Evolutionary conservation across 805 yeast species (phyloP).

Genomic region (Wickerhamomyces pijperi): DNA sequence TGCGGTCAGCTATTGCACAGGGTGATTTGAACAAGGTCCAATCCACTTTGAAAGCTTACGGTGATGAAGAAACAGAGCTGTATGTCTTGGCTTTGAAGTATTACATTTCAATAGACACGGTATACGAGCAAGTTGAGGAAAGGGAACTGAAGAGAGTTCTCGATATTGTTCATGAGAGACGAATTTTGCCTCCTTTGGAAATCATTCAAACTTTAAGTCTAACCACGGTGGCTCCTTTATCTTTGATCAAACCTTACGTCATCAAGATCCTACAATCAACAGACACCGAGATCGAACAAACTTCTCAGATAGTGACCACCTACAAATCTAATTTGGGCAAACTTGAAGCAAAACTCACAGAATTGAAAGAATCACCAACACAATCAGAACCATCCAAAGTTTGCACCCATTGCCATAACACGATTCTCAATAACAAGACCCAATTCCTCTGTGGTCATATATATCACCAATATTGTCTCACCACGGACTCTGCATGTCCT

Average conservation of each 20-base stretch:
- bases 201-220: constrained; percentile 57
- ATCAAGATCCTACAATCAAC: constrained; percentile 49
- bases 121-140: constrained; percentile 42
- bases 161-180: constrained; percentile 36
- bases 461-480: constrained; percentile 72
- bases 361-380: constrained; percentile 25
- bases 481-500: constrained; percentile 57
- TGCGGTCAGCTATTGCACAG: constrained; percentile 51
- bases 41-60: constrained; percentile 46
- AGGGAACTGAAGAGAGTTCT: constrained; percentile 37
- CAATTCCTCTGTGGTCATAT: constrained; percentile 84
- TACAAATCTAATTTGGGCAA: constrained; percentile 56
- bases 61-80: constrained; percentile 51
- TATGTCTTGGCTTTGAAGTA: constrained; percentile 55
- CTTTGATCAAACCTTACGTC: constrained; percentile 59
- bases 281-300: constrained; percentile 42
- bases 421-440: constrained; percentile 65
- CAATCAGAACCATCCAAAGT: constrained; percentile 25
- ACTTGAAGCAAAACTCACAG: constrained; percentile 42
- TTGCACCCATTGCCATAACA: constrained; percentile 19
- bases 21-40: constrained; percentile 49
- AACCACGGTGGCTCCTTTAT: constrained; percentile 56
- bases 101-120: constrained; percentile 42
- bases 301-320: constrained; percentile 23
- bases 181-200: constrained; percentile 63